These are phyloP conservation scores for Coemansia aciculifera DNA, from an alignment of 192 early-diverging fungal genomes.

Conservation along the genomic window DNA sequence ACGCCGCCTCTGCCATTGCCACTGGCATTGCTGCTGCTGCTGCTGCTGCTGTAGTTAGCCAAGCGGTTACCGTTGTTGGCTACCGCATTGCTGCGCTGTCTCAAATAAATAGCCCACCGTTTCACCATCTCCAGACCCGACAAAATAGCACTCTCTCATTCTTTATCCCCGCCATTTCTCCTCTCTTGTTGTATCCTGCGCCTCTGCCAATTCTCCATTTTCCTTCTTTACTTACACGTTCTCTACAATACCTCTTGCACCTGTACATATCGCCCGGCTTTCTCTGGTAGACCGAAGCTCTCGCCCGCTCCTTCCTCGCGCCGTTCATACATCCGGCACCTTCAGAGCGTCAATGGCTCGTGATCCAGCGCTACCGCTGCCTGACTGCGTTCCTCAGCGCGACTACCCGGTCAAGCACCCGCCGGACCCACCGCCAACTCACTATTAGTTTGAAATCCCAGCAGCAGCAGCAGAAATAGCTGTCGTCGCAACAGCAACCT, in stretches of 20 bases:
- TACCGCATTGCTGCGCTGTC: constrained; percentile 10
- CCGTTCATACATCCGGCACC: background rate
- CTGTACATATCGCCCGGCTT: background rate
- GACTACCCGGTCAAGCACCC: constrained; percentile 56
- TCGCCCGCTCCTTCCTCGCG: background rate
- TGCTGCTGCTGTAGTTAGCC: background rate
- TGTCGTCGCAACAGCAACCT: too few relatives aligned
- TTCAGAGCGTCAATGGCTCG: constrained; percentile 3
- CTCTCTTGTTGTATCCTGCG: background rate
- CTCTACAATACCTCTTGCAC: background rate
- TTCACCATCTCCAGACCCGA: constrained; percentile 24
- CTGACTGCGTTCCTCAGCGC: constrained; percentile 33
- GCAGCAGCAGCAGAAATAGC: background rate
- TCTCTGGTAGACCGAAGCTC: background rate
- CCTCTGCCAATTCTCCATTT: background rate
- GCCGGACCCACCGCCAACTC: constrained; percentile 42
- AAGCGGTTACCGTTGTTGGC: constrained; percentile 2
- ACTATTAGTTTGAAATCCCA: constrained; percentile 20
- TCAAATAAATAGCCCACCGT: constrained; percentile 21
- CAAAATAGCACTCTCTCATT: constrained; percentile 18
- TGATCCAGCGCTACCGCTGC: constrained; percentile 4
- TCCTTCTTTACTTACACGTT: background rate
- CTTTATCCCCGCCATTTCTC: background rate
- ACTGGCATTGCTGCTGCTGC: background rate
- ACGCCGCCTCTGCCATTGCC: background rate